Evolutionary conservation across 164 flowering plant species (phyloP), one percentile per base, ranked within the genome.

Genomic region (Chloranthus sessilifolius): DNA sequence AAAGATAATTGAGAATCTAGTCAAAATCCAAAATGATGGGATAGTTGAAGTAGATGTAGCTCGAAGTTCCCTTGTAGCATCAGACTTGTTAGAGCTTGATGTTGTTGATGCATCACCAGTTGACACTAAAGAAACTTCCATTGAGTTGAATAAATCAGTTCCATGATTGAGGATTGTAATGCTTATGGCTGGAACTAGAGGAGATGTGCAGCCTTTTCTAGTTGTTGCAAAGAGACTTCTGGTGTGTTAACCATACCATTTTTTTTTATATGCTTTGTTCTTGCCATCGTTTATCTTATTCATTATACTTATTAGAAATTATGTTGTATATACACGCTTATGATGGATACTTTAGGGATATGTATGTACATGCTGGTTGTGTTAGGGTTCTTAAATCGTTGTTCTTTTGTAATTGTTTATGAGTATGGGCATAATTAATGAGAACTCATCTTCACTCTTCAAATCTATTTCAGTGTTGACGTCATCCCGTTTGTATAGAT

Each of bases 181-280:
- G 23, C 96, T 91, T 67, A 82, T 88, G 36, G 96, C 85, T 60
- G 98, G 98, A 53, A 88, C 98, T 15, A 77, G 96, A 69, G 98
- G 98, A 61, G 98, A 91, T 68, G 96, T 91, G 51, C 96, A 91
- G 38, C 87, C 95, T 30, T 87, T 91, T 65, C 60, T 91, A 46
- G 96, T 95, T 39, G 61, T 91, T 19, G 95, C 92, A 28, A 88
- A 82, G 74, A 71, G 95, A 65, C 81, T 91, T 54, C 89, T 87
- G 96, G 96, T 63, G 71, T 64, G 76, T 68, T 42, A 17, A 21
- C 4, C 6, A 30, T 25, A n/a, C n/a, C n/a, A n/a, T n/a, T n/a
- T n/a, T n/a, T n/a, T n/a, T n/a, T n/a, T n/a, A n/a, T n/a, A n/a
- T n/a, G n/a, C n/a, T n/a, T n/a, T n/a, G n/a, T n/a, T n/a, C n/a